These are phyloP conservation scores for Pythium aristosporum DNA, from an alignment of 352 stramenopile genomes.

Conservation along the genomic window DNA sequence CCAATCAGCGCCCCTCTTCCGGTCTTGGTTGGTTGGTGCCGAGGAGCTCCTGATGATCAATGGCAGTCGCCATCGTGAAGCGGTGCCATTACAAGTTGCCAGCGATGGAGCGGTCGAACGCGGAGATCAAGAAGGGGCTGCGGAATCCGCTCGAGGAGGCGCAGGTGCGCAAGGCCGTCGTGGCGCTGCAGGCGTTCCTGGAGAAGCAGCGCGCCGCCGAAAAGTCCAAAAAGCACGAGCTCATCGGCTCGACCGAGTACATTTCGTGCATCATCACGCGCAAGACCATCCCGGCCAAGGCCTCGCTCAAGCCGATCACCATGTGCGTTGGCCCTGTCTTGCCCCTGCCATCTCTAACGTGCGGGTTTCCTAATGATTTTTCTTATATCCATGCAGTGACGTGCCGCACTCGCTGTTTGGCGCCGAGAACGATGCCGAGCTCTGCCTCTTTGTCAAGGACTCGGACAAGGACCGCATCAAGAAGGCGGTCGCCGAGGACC, in stretches of 20 bases:
- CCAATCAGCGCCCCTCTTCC: too few relatives aligned
- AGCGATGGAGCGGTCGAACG: too few relatives aligned
- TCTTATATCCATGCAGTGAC: too few relatives aligned
- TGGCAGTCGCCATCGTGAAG: too few relatives aligned
- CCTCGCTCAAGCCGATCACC: slow-evolving; percentile 66
- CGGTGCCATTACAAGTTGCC: too few relatives aligned
- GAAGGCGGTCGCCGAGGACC: slow-evolving; percentile 53
- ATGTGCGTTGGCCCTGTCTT: slow-evolving; percentile 41
- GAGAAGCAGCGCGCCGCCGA: slow-evolving; percentile 49
- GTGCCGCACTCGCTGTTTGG: slow-evolving; percentile 57
- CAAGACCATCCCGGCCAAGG: slow-evolving; percentile 66
- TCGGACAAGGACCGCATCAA: slow-evolving; percentile 86
- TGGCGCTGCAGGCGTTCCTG: slow-evolving; percentile 60
- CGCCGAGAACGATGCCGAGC: slow-evolving; percentile 52
- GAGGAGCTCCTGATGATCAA: too few relatives aligned
- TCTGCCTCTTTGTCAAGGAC: slow-evolving; percentile 84
- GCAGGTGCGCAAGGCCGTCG: slow-evolving; percentile 71
- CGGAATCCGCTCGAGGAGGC: slow-evolving; percentile 70
- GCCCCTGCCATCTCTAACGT: background rate
- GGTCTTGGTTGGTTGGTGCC: too few relatives aligned
- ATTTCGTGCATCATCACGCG: slow-evolving; percentile 75
- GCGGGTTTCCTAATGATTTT: background rate
- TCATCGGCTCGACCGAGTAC: slow-evolving; percentile 58
- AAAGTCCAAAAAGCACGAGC: slow-evolving; percentile 47
- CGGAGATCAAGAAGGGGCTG: slow-evolving; percentile 65